Evolutionary conservation across 805 yeast species (phyloP), one percentile per base, ranked within the genome.

Genomic region (Candida yuanshanica): DNA sequence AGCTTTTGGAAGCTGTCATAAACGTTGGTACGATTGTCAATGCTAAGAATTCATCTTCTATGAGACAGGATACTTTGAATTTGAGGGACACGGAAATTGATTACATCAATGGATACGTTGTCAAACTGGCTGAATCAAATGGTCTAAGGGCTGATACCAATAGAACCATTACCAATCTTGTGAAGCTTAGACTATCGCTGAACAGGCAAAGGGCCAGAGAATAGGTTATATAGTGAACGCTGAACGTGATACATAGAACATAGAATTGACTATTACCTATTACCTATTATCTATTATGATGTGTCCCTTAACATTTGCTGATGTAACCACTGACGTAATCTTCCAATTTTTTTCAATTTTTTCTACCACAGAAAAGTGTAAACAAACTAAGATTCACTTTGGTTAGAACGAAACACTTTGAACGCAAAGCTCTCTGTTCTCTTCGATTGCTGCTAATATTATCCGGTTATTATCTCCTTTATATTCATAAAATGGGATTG

Each of bases 41-140:
- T 4, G 70, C 74, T 0, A 58, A 69, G 32, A 91, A 89, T 49
- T 68, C 72, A 20, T 62, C 70, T 11, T 69, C 74, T 2, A 70
- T 69, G 74, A 62, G 74, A 55, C 72, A 70, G 44, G 98, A 91
- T 52, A 68, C 58, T 3, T 37, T 66, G 11, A 63, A 66, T 46
- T 44, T 74, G 44, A 72, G 75, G 49, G 71, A 68, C 13, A 85
- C 93, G 0, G 99, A 91, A 56, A 75, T 91, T 17, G 84, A 81
- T 45, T 83, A 75, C 57, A 81, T 91, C 44, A 93, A 90, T 57
- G 97, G 97, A 1, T 87, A 79, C 54, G 69, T 90, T 11, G 81
- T 74, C 2, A 57, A 54, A 7, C 62, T 79, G 39, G 95, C 86
- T 1, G 50, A 60, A 23, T 63, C 65, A 43, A 61, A 70, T 36